Percentiles rank a stretch among this genome's conserved stretches.
Evolutionary conservation across 1,284 basidiomycete genomes (phyloP).

Genomic region (Volvariella volvacea): DNA sequence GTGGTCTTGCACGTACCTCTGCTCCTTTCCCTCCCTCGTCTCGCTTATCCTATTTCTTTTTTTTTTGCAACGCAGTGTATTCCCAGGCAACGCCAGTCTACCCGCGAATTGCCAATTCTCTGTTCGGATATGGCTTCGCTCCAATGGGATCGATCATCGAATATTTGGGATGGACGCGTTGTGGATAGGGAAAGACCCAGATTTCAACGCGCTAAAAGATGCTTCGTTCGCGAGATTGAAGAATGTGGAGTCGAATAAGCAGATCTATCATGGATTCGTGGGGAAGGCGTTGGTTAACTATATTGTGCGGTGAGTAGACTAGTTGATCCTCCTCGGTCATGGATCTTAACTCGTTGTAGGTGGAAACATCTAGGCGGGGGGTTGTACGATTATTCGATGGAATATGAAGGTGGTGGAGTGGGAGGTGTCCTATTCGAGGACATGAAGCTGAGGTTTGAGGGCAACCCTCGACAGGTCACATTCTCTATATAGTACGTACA

Average conservation of each 20-base stretch:
- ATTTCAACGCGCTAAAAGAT: slow-evolving; percentile 47
- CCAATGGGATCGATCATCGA: slow-evolving; percentile 45
- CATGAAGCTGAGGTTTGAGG: slow-evolving; percentile 40
- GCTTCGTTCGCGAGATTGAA: slow-evolving; percentile 45
- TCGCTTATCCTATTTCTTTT: neutral
- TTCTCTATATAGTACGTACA: slow-evolving; percentile 53
- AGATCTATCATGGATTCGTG: slow-evolving; percentile 44
- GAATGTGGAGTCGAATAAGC: slow-evolving; percentile 29
- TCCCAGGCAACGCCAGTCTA: slow-evolving; percentile 46
- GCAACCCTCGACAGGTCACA: slow-evolving; percentile 39
- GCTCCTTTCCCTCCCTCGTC: neutral
- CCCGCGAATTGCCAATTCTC: slow-evolving; percentile 43
- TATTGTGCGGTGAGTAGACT: slow-evolving; percentile 33
- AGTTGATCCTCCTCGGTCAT: neutral
- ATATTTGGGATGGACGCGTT: slow-evolving; percentile 53
- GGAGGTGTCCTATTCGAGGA: slow-evolving; percentile 47
- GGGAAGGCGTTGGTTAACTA: slow-evolving; percentile 48
- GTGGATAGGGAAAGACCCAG: slow-evolving; percentile 54
- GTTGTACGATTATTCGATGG: slow-evolving; percentile 43
- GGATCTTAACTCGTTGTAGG: slow-evolving; percentile 20
- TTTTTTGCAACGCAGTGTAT: slow-evolving; percentile 29
- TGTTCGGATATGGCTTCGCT: slow-evolving; percentile 53
- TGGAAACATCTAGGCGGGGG: slow-evolving; percentile 35
- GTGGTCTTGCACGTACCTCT: slow-evolving; percentile 42
- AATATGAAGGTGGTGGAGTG: slow-evolving; percentile 53